These are phyloP conservation scores for Shiraia sp. DNA, from an alignment of 2,329 filamentous ascomycete species.

Conservation along the genomic window DNA sequence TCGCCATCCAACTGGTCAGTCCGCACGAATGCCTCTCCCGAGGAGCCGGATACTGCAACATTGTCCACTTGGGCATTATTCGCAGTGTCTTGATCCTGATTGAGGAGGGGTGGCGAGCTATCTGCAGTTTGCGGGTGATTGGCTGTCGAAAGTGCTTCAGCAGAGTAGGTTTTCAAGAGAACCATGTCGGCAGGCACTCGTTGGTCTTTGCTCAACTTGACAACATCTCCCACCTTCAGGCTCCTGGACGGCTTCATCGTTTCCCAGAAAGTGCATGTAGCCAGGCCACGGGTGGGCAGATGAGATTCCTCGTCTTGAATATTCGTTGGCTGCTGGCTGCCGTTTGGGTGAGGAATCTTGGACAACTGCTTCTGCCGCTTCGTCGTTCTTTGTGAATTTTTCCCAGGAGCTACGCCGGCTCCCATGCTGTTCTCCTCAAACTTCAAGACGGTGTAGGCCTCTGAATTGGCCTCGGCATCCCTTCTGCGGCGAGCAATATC, in stretches of 20 bases:
- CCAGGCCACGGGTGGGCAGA: conserved; percentile 36
- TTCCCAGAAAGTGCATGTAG: conserved; percentile 63
- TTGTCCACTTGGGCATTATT: conserved; percentile 15
- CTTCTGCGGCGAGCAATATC: conserved; percentile 84
- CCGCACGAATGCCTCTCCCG: conserved; percentile 91
- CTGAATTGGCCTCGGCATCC: conserved; percentile 92
- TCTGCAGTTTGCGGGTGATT: conserved; percentile 4
- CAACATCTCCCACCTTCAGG: conserved; percentile 90
- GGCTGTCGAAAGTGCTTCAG: conserved; percentile 14
- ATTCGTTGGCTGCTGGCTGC: conserved; percentile 59
- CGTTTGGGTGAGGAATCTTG: conserved; percentile 15
- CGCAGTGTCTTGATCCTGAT: conserved; percentile 18
- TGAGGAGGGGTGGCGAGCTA: conserved; percentile 22
- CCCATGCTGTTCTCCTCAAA: conserved; percentile 63
- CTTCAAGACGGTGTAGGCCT: conserved; percentile 77
- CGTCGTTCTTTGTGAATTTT: conserved; percentile 33
- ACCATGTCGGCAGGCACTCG: conserved; percentile 93
- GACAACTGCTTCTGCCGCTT: conserved; percentile 36
- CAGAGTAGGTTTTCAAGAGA: conserved; percentile 78
- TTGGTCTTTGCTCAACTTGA: conserved; percentile 90
- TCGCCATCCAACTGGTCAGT: conserved; percentile 98
- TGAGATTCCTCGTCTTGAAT: conserved; percentile 70
- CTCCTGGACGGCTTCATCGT: conserved; percentile 81
- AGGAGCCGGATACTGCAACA: conserved; percentile 41
- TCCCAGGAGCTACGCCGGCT: conserved; percentile 38